Evolutionary conservation across 805 yeast species (phyloP), one percentile per base, ranked within the genome.

Genomic region (Komagataella kurtzmanii): DNA sequence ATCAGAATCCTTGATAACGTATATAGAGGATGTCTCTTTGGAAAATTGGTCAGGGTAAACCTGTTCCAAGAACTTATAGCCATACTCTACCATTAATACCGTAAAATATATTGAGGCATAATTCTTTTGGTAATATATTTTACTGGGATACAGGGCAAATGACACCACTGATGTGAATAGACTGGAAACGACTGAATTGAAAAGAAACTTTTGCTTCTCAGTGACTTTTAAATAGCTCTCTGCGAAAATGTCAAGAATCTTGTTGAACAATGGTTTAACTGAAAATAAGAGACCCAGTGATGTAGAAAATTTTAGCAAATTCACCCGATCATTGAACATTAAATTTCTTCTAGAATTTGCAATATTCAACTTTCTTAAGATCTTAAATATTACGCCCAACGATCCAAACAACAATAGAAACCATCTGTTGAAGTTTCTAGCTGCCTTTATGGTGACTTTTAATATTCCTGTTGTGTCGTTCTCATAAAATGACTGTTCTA

Each of bases 51-150:
- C 49, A 7, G 56, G 53, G 43, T 46, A 49, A 8, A 43, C 44
- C 17, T 50, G 49, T 46, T 58, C 61, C 8, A 56, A n/a, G 14
- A 55, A 45, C 46, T 56, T 54, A 47, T 56, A 58, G 2, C 58
- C 59, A 43, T 55, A 58, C 18, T 58, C 59, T 10, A 58, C 46
- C 4, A 51, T 49, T 10, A 55, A 46, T 6, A 56, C 51, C 4
- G 54, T 46, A n/a, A 54, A 44, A 46, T 55, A 59, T 6, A 57
- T 54, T 12, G 60, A 56, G 12, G 55, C 45, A 43, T 55, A 58
- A 24, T 54, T 54, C 51, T 56, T 57, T 21, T 57, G 54, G 36
- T 52, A 53, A 8, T 52, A 17, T 1, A 53, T 43, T 21, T 53
- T 49, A 44, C 50, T 50, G 3, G 61, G 60, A 40, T 58, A 58